These are phyloP conservation scores for Balansia obtecta DNA, from an alignment of 2,329 filamentous ascomycete genomes.

Conservation along the genomic window DNA sequence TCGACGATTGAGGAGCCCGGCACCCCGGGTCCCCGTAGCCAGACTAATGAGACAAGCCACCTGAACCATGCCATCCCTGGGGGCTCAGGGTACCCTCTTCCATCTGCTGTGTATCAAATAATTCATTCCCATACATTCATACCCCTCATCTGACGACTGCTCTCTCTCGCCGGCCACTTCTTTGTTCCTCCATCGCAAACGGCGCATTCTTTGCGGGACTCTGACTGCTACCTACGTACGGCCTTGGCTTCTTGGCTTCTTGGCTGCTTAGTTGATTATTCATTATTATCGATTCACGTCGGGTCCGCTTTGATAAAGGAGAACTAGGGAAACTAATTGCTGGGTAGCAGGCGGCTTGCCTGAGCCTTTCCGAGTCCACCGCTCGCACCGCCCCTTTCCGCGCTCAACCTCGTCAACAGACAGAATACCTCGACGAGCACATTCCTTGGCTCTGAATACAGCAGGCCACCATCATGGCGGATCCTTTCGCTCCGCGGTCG, in stretches of 20 bases:
- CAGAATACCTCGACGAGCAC: not conserved
- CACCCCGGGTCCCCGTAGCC: not conserved
- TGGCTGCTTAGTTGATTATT: too few relatives aligned
- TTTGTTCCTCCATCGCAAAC: not conserved
- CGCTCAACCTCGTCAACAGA: not conserved
- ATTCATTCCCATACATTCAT: not conserved
- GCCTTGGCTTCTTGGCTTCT: not conserved
- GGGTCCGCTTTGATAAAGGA: not conserved
- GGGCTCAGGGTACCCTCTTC: not conserved
- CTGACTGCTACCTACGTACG: not conserved
- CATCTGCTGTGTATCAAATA: not conserved
- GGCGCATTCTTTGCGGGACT: not conserved
- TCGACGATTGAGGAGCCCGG: not conserved
- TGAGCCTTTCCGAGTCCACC: not conserved
- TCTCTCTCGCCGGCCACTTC: not conserved
- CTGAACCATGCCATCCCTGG: not conserved
- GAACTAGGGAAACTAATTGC: not conserved
- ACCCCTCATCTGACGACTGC: not conserved
- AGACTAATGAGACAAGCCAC: not conserved
- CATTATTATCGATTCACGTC: not conserved
- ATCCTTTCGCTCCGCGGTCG: conserved; percentile 56
- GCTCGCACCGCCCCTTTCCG: not conserved
- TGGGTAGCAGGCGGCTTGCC: not conserved
- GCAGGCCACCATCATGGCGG: conserved; percentile 37
- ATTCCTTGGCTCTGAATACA: too few relatives aligned